Evolutionary conservation across 2,329 filamentous ascomycete genomes (phyloP), one percentile per base, ranked within the genome.

Genomic region (Paecilomyces fulvus): DNA sequence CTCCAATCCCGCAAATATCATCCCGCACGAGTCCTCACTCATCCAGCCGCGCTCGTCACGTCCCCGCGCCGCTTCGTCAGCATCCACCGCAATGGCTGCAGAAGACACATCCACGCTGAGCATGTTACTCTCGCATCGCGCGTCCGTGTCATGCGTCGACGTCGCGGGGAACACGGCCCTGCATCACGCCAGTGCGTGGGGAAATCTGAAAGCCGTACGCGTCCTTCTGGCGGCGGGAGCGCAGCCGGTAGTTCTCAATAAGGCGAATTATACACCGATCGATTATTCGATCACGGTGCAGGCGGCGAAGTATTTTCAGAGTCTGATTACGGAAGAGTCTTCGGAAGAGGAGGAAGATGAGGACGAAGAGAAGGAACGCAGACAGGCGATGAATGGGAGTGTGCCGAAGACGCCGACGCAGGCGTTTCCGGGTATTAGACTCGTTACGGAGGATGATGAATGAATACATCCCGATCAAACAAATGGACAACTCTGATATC

Each of bases 161-260:
- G 65, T 79, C 1, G 82, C 87, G 57, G 90, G 90, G n/a, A 94
- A 95, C 68, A 95, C 90, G 2, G 88, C 90, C 0, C 77, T 95
- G 49, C 90, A 95, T 73, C 91, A 94, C 74, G 91, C 91, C 11
- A 90, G 85, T 65, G 87, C 87, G 50, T 89, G 89, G 65, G 90
- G 90, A 1, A 88, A 92, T 63, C 72, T 95, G 50, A 83, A 91
- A 55, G 87, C 89, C 0, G 74, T 95, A 55, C 80, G 90, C 49
- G 87, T 90, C 33, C 77, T 95, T 54, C 79, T 95, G 11, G 85
- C 87, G 2, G 89, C 88, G 0, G 90, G 90, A 10, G 89, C 90
- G 0, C 86, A 91, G 63, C 83, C 88, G 0, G 79, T 87, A 55
- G 83, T 83, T 55, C 80, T 80, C 62, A 95, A 95, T 67, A 76